These are phyloP conservation scores for Pyricularia grisea DNA, from an alignment of 2,329 filamentous ascomycete species.

Conservation along the genomic window DNA sequence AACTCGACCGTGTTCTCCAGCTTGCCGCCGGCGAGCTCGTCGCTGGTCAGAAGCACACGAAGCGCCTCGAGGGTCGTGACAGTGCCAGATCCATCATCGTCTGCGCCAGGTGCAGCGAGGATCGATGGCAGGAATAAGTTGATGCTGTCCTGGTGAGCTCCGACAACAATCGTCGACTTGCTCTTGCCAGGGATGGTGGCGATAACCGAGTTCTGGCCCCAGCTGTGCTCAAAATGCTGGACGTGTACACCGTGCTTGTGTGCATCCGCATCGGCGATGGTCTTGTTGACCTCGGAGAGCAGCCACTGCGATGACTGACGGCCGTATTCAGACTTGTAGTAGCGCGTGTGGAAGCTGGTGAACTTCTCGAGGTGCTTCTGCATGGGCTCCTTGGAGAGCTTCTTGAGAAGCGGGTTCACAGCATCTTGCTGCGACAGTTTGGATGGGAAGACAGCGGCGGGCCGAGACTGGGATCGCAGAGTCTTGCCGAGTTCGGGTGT, in stretches of 20 bases:
- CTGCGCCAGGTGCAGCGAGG: slow-evolving; percentile 81
- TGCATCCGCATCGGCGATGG: slow-evolving; percentile 63
- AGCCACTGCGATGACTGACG: slow-evolving; percentile 84
- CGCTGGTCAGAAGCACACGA: slow-evolving; percentile 66
- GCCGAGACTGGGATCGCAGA: slow-evolving; percentile 18
- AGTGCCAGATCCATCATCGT: slow-evolving; percentile 87
- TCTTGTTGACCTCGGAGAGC: slow-evolving; percentile 60
- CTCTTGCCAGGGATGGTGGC: slow-evolving; percentile 81
- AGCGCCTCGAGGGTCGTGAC: slow-evolving; percentile 93
- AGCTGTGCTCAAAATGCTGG: slow-evolving; percentile 68
- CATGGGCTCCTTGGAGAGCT: slow-evolving; percentile 70
- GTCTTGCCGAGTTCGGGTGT: slow-evolving; percentile 52
- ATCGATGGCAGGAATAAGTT: slow-evolving; percentile 83
- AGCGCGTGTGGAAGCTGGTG: slow-evolving; percentile 71
- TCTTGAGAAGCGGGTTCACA: slow-evolving; percentile 55
- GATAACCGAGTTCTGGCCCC: slow-evolving; percentile 87
- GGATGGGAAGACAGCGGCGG: slow-evolving; percentile 21
- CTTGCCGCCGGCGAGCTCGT: slow-evolving; percentile 60
- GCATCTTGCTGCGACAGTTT: slow-evolving; percentile 46
- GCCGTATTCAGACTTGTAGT: slow-evolving; percentile 69
- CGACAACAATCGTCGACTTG: slow-evolving; percentile 78
- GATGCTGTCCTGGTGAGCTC: slow-evolving; percentile 91
- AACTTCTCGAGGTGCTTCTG: slow-evolving; percentile 67
- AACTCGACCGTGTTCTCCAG: slow-evolving; percentile 86
- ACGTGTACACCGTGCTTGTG: slow-evolving; percentile 57